Base-by-base conservation (phyloP, 805 yeast genomes). In the Spathaspora passalidarum region DNA sequence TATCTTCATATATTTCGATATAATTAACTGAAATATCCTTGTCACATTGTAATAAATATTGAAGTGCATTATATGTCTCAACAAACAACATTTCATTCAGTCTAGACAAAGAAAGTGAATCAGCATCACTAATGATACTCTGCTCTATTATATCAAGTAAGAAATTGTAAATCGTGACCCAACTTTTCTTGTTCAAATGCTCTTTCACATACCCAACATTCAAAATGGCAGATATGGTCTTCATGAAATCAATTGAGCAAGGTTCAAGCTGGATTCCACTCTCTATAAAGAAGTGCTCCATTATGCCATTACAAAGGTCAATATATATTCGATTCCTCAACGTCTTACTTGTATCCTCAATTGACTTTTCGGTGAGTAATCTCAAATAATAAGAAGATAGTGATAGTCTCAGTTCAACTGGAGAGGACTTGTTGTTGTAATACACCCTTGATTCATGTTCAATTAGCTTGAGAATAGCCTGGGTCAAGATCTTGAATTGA, bases 371-470 rank as follows among this genome's bases (percentile, higher is more conserved):
- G 3, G 62, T 44, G 9, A 68, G 23, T 16, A 53, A 55, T 19
- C 73, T 52, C 2, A 75, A 48, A 5, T 62, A 44, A 38, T 61
- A 64, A 5, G 71, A 63, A 0, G 67, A 71, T 14, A 52, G 56
- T 16, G 66, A 52, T 6, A 68, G 54, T 43, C 75, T 54, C 8
- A 49, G 46, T 19, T 61, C 64, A 2, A 61, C 61, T 4, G 67
- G 50, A 8, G 51, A 42, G 0, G 72, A 44, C 5, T 54, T 51
- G 39, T 47, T 60, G 45, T 57, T 58, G 16, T 40, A 5, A 47
- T 56, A 67, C 3, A 60, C 35, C 1, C 57, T 51, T n/a, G 63
- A 56, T 47, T 80, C 84, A 13, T 52, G 52, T 23, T 63, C 70
- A 51, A 59, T 42, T 57, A 60, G 48, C 11, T 51, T 52, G n/a